These are phyloP conservation scores for Penicillium sp. DNA, from an alignment of 2,329 filamentous ascomycete species.

Conservation along the genomic window DNA sequence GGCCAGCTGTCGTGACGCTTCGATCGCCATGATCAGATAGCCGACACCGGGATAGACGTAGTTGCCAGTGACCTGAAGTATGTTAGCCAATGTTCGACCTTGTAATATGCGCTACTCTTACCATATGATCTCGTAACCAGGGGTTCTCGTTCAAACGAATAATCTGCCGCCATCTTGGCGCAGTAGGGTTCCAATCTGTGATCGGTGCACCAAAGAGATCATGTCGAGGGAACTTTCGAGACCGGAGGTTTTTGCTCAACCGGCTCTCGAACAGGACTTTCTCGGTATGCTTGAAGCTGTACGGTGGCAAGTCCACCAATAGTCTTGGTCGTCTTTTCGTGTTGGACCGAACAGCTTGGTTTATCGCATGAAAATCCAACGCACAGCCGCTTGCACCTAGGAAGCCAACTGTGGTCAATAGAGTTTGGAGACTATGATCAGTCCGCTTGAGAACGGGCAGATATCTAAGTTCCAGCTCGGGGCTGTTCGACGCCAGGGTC, in stretches of 20 bases:
- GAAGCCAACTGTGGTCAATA: conserved; percentile 22
- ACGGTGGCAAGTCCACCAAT: conserved; percentile 28
- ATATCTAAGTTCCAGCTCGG: conserved; percentile 22
- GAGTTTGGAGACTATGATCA: conserved; percentile 15
- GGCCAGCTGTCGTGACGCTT: conserved; percentile 27
- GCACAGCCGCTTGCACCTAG: conserved; percentile 20
- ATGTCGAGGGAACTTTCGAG: conserved; percentile 28
- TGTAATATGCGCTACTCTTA: conserved; percentile 6
- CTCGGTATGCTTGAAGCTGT: conserved; percentile 30
- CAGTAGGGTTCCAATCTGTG: conserved; percentile 27
- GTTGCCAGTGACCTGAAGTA: conserved; percentile 16
- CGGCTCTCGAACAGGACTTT: conserved; percentile 27
- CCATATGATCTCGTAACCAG: conserved; percentile 32
- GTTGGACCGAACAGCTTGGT: conserved; percentile 10
- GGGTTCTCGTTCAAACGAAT: conserved; percentile 30
- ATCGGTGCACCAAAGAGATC: conserved; percentile 32
- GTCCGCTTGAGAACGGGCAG: conserved; percentile 26
- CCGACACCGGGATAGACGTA: conserved; percentile 30
- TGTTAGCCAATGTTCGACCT: conserved; percentile 1
- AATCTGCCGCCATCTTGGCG: conserved; percentile 31
- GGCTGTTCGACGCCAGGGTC: conserved; percentile 10
- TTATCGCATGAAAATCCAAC: conserved; percentile 26
- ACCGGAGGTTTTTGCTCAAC: conserved; percentile 27
- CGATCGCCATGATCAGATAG: conserved; percentile 31
- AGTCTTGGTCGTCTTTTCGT: conserved; percentile 10